phyloP scores from a whole-genome alignment of 2,329 filamentous ascomycete species.

The Furcasterigmium furcatum region DNA sequence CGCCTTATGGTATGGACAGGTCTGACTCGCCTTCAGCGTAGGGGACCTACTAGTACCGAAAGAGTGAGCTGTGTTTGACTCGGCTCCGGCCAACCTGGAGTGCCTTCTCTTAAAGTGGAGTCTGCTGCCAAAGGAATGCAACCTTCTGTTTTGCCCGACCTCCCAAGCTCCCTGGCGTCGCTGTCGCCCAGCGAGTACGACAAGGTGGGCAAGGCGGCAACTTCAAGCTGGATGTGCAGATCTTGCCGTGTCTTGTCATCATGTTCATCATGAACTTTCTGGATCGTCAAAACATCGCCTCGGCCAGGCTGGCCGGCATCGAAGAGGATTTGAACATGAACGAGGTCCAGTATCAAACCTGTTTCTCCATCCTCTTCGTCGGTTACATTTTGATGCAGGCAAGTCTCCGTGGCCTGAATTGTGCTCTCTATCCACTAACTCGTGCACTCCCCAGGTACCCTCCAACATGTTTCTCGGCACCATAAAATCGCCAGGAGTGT shows the following conservation, averaged over 20 bases:
- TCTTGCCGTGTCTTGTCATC: slow-evolving; percentile 18
- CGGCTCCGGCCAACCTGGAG: no score
- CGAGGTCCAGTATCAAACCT: slow-evolving; percentile 32
- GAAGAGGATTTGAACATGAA: slow-evolving; percentile 24
- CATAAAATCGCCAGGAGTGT: slow-evolving; percentile 14
- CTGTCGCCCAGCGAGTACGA: slow-evolving; percentile 13
- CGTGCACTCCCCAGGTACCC: slow-evolving; percentile 30
- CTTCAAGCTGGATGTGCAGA: slow-evolving; percentile 18
- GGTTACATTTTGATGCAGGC: no score
- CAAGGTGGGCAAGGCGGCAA: slow-evolving; percentile 10
- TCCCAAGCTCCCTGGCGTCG: slow-evolving; percentile 15
- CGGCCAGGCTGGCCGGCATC: slow-evolving; percentile 26
- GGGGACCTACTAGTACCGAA: no score
- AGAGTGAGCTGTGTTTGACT: no score
- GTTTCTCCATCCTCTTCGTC: slow-evolving; percentile 29
- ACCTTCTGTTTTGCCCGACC: no score
- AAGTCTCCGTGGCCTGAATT: no score
- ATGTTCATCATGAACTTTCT: slow-evolving; percentile 24
- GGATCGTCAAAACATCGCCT: slow-evolving; percentile 25
- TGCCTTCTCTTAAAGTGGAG: no score
- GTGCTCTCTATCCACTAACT: slow-evolving; percentile 11
- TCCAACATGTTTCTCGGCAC: slow-evolving; percentile 25
- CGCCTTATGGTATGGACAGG: no score
- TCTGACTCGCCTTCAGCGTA: no score
- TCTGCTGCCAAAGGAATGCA: no score